Percentiles rank a stretch among this genome's conserved stretches.
Evolutionary conservation across 2,329 filamentous ascomycete genomes (phyloP).

Genomic region (Claviceps citrina): DNA sequence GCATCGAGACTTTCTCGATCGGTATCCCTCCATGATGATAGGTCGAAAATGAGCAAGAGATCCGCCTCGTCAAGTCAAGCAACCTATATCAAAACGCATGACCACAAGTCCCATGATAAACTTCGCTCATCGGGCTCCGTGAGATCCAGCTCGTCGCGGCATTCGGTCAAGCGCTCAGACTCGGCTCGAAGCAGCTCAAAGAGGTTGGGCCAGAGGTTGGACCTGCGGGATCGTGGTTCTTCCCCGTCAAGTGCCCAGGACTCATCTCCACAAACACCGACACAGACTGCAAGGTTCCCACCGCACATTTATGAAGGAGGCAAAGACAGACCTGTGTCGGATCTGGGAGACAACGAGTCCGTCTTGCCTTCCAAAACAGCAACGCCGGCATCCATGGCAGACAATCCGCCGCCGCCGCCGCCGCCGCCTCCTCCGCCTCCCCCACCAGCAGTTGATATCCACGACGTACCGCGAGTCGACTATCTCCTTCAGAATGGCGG

Average conservation of each 20-base stretch:
- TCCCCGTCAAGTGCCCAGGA: conserved; percentile 32
- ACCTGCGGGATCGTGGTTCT: conserved; percentile 28
- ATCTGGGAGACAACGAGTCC: conserved; percentile 20
- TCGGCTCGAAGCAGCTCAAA: conserved; percentile 20
- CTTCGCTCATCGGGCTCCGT: conserved; percentile 21
- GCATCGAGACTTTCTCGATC: conserved; percentile 28
- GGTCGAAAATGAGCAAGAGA: conserved; percentile 36
- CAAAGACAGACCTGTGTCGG: conserved; percentile 22
- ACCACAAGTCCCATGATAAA: conserved; percentile 21
- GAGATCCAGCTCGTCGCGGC: conserved; percentile 19
- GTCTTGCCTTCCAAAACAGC: conserved; percentile 22
- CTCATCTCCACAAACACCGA: conserved; percentile 48
- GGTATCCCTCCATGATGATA: conserved; percentile 31
- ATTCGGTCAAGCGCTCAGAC: conserved; percentile 21
- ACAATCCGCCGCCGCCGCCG: conserved; percentile 30
- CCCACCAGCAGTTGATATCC: conserved; percentile 47
- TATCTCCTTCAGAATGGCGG: conserved; percentile 86
- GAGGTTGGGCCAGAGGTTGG: conserved; percentile 24
- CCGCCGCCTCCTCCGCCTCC: conserved; percentile 45
- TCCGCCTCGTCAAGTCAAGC: conserved; percentile 45
- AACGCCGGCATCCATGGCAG: conserved; percentile 20
- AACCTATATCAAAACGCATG: conserved; percentile 30
- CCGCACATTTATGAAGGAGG: conserved; percentile 25
- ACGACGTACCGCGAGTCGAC: conserved; percentile 70
- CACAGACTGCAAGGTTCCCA: conserved; percentile 36